Evolutionary conservation across 2,329 filamentous ascomycete genomes (phyloP).

Genomic region (Neopestalotiopsis sp.): DNA sequence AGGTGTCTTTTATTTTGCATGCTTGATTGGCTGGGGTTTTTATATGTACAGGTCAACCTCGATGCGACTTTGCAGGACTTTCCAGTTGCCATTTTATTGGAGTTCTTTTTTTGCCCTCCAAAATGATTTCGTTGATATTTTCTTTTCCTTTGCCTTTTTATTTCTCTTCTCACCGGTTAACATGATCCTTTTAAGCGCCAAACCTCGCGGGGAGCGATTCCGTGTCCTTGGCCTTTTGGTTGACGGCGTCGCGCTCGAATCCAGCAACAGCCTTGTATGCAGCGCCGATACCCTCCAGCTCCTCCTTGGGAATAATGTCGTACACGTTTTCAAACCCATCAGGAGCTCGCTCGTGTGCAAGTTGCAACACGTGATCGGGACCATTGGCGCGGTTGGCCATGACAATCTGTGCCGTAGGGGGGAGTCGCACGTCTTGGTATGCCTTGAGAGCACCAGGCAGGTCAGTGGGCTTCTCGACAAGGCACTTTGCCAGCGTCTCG

Average conservation of each 20-base stretch:
- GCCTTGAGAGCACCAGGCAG: constrained; percentile 38
- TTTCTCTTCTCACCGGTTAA: not conserved
- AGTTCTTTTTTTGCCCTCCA: not conserved
- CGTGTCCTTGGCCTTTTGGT: constrained; percentile 42
- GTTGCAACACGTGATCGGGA: constrained; percentile 49
- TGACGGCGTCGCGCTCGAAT: constrained; percentile 50
- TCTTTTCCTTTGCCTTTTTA: not conserved
- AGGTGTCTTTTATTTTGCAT: not conserved
- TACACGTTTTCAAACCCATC: constrained; percentile 45
- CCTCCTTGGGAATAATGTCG: constrained; percentile 43
- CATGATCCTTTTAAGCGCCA: not conserved
- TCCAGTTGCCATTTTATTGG: too few relatives aligned
- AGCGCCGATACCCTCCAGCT: constrained; percentile 42
- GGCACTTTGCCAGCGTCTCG: constrained; percentile 39
- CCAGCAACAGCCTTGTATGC: constrained; percentile 46
- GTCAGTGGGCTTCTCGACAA: constrained; percentile 31
- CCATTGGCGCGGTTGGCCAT: constrained; percentile 51
- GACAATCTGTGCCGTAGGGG: constrained; percentile 49
- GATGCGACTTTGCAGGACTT: not conserved
- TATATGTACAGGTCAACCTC: not conserved
- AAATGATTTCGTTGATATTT: not conserved
- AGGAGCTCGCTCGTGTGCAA: constrained; percentile 48
- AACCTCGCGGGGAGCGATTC: constrained; percentile 27
- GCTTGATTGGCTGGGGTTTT: not conserved
- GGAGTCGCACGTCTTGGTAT: constrained; percentile 45